phyloP scores from a whole-genome alignment of 345 rosid species.

The Draba incana region DNA sequence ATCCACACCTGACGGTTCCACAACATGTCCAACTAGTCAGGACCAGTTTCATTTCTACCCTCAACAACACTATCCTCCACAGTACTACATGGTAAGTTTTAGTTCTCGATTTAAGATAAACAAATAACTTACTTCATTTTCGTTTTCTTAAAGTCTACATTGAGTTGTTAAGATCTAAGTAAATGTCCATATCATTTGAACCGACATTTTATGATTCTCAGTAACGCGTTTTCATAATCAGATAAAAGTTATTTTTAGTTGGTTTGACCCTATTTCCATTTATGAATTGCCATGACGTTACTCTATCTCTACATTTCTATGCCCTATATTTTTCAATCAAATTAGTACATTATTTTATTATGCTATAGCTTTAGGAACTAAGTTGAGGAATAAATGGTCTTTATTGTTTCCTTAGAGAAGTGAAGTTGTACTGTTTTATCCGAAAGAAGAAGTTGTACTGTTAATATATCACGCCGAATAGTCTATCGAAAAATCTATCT shows the following conservation, averaged over 20 bases:
- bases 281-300: conserved; percentile 16
- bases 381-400: not conserved
- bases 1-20: conserved; percentile 66
- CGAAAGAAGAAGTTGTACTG: not conserved
- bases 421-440: conserved; percentile 12
- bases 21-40: conserved; percentile 42
- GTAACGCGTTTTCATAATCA: conserved; percentile 13
- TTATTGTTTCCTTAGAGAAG: conserved; percentile 3
- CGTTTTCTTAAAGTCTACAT: not conserved
- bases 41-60: conserved; percentile 43
- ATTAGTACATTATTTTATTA: not conserved
- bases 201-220: conserved; percentile 24
- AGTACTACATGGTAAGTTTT: conserved; percentile 56
- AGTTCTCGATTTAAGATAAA: not conserved
- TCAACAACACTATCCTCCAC: conserved; percentile 42
- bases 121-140: not conserved
- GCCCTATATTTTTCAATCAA: conserved; percentile 1
- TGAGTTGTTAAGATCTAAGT: conserved; percentile 22
- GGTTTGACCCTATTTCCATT: conserved; percentile 24
- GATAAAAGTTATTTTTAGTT: conserved; percentile 18
- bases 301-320: not conserved
- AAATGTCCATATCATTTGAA: conserved; percentile 13
- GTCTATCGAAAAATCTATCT: conserved; percentile 24
- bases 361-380: conserved; percentile 4
- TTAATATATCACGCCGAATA: conserved; percentile 35